These are phyloP conservation scores for Musa acuminata DNA, from an alignment of 176 grass and related monocot genomes.

Conservation along the genomic window DNA sequence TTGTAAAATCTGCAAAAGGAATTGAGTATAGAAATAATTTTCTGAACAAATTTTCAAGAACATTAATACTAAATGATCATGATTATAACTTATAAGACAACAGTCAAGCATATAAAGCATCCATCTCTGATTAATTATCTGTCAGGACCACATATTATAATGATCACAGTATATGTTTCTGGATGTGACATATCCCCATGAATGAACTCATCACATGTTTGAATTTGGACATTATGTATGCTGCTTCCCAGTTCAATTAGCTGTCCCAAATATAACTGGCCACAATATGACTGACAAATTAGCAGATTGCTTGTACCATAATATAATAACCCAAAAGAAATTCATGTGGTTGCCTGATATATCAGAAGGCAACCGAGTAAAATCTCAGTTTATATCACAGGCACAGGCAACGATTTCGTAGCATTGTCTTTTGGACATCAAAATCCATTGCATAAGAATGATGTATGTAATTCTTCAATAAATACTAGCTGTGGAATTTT, in stretches of 20 bases:
- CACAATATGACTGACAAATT: background rate
- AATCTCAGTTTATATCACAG: too few species aligned
- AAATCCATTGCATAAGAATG: too few species aligned
- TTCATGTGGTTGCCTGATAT: background rate
- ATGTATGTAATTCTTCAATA: too few species aligned
- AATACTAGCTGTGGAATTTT: too few species aligned
- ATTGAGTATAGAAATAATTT: conserved; percentile 6
- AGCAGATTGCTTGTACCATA: too few species aligned
- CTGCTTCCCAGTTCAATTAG: background rate
- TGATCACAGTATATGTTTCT: background rate
- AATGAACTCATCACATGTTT: background rate
- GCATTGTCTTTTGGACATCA: too few species aligned
- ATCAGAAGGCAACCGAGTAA: background rate
- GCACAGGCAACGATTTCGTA: too few species aligned
- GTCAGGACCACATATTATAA: background rate
- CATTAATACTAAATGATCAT: too few species aligned
- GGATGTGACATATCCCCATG: too few species aligned
- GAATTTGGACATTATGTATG: background rate
- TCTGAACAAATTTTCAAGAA: too few species aligned
- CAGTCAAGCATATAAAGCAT: background rate
- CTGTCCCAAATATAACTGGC: background rate
- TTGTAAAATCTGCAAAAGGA: conserved; percentile 67
- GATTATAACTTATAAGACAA: background rate
- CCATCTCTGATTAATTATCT: background rate
- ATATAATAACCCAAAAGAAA: too few species aligned